A percentile compares a stretch with the other conserved stretches of the same genome.
Conservation (phyloP, 495 filamentous ascomycete genomes). For the Monascus purpureus region DNA sequence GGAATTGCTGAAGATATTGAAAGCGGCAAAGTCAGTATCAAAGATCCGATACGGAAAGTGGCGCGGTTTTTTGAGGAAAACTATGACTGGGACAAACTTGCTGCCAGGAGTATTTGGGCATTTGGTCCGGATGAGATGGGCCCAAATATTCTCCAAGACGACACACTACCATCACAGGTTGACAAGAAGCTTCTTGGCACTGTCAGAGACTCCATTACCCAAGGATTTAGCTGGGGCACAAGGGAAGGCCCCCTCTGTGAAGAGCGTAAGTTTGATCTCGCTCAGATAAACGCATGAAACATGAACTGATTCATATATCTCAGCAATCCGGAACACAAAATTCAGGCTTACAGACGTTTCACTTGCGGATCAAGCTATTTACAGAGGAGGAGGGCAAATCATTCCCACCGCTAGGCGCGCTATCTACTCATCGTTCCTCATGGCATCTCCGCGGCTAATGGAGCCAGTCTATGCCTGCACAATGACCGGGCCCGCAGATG, state of each 20-base stretch:
- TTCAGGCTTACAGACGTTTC: constrained; percentile 88
- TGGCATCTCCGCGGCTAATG: constrained; percentile 92
- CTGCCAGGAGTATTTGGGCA: constrained; percentile 92
- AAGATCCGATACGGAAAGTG: constrained; percentile 81
- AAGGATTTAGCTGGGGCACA: constrained; percentile 92
- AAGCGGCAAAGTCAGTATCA: constrained; percentile 76
- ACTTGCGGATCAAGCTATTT: constrained; percentile 79
- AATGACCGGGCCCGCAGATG: constrained; percentile 87
- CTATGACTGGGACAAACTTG: constrained; percentile 93
- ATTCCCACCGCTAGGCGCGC: constrained; percentile 87
- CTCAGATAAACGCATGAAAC: no score
- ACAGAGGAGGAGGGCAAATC: constrained; percentile 89
- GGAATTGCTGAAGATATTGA: constrained; percentile 96
- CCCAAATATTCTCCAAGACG: constrained; percentile 93
- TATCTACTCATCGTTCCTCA: constrained; percentile 88
- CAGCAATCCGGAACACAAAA: constrained; percentile 89
- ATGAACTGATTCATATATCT: no score
- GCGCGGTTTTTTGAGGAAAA: constrained; percentile 96
- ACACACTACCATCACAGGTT: constrained; percentile 78
- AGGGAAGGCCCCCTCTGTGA: constrained; percentile 94
- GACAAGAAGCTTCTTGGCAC: constrained; percentile 81
- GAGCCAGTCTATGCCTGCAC: constrained; percentile 85
- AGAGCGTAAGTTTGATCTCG: constrained; percentile 60
- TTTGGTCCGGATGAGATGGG: constrained; percentile 94
- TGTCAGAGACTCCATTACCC: constrained; percentile 79